Percentiles rank a stretch among this genome's conserved stretches.
These are phyloP conservation scores for Magnolia changhungtana DNA, from an alignment of 164 flowering plant species.

Conservation along the genomic window DNA sequence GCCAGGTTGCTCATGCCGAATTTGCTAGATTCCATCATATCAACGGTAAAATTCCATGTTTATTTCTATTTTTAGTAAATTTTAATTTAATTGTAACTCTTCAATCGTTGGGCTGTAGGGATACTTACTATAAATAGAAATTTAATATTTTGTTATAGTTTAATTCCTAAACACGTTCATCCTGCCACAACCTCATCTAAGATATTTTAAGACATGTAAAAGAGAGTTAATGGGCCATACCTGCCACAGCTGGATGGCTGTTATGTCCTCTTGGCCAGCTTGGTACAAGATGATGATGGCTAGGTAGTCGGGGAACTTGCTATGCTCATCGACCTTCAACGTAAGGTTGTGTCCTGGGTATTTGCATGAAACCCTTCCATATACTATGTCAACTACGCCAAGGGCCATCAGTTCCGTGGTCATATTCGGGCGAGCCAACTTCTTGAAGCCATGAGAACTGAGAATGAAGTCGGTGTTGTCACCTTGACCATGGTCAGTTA, in stretches of 20 bases:
- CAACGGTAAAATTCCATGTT: too few species aligned
- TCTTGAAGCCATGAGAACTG: slow-evolving; percentile 48
- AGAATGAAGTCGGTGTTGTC: slow-evolving; percentile 79
- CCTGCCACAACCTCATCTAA: too few species aligned
- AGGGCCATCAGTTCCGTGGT: slow-evolving; percentile 41
- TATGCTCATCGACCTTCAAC: slow-evolving; percentile 61
- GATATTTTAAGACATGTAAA: neutral
- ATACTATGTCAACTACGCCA: slow-evolving; percentile 79
- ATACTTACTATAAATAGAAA: too few species aligned
- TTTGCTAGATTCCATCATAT: too few species aligned
- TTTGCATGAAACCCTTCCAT: slow-evolving; percentile 52
- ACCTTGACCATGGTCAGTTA: slow-evolving; percentile 79
- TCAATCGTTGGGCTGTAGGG: too few species aligned
- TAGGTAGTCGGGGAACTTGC: slow-evolving; percentile 59
- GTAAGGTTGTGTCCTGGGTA: slow-evolving; percentile 43
- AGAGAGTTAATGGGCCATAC: slow-evolving; percentile 23
- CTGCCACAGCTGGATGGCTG: slow-evolving; percentile 61
- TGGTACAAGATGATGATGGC: slow-evolving; percentile 59
- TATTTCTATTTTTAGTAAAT: too few species aligned
- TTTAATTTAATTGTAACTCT: too few species aligned
- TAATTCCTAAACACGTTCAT: too few species aligned
- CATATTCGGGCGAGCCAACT: slow-evolving; percentile 41
- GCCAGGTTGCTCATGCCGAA: too few species aligned
- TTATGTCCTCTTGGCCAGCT: slow-evolving; percentile 49
- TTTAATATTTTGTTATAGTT: too few species aligned